Base-by-base conservation (phyloP, 805 yeast species). In the Lachancea waltii region DNA sequence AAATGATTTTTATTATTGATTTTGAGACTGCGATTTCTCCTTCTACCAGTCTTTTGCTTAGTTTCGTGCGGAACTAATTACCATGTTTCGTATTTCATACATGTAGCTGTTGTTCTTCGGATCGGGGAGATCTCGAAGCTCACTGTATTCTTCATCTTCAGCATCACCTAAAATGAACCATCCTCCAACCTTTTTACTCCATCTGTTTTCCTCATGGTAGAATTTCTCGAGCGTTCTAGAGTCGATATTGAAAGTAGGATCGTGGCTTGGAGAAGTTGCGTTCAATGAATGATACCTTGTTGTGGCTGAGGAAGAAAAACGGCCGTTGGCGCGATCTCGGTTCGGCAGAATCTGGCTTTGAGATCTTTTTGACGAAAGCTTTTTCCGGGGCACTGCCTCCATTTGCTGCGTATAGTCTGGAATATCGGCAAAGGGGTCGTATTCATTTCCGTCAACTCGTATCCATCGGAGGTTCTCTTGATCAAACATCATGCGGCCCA, bases 41-140 rank as follows among this genome's bases (percentile, higher is more conserved):
- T 22, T 22, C 25, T 22, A 27, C 14, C 9, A 11, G 7, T 11
- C 4, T 20, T 20, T 19, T 19, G 26, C 11, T 36, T 35, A 51
- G 20, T 47, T 48, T 20, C 58, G 47, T 10, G 62, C 52, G 2
- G 64, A 59, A 33, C 51, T 57, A 19, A 58, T 33, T 9, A 59
- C 64, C 64, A 59, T 59, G 23, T 54, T 56, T 35, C 64, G 45
- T 7, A 59, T 59, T 35, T 57, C 64, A 25, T 56, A 58, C 63
- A 56, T 56, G 42, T 45, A 53, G 15, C 54, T 51, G 24, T 49
- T 50, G 26, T 41, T 45, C 22, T 51, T 47, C 21, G 47, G 41
- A 14, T 39, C 44, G 25, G 51, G 41, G 10, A 44, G 31, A 4
- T 50, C 43, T 42, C 44, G 35, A 27, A 51, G 43, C 3, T 38